Evolutionary conservation across 305 asterid species (phyloP).

Genomic region (Solanum aculeatissimum): DNA sequence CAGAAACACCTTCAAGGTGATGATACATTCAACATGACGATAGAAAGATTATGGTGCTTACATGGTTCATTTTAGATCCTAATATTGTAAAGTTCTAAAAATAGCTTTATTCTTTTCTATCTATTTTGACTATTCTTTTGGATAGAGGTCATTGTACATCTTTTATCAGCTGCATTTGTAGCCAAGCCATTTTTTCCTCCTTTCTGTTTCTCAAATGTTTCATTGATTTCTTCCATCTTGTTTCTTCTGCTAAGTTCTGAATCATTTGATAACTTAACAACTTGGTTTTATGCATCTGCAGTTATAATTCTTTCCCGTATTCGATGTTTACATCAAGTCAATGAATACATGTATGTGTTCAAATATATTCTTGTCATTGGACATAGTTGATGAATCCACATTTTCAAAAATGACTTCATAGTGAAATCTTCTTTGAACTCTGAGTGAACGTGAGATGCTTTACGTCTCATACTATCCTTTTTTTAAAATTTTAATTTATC

Average conservation of each 20-base stretch:
- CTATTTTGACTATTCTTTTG: slow-evolving; percentile 4
- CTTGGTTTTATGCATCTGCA: neutral
- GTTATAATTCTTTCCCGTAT: neutral
- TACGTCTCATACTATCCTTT: too few species aligned
- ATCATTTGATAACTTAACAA: neutral
- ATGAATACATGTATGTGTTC: neutral
- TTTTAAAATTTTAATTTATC: neutral
- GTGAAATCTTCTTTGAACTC: too few species aligned
- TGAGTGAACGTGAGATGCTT: neutral
- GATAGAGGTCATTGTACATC: slow-evolving; percentile 4
- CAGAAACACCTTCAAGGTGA: slow-evolving; percentile 88
- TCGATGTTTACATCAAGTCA: neutral
- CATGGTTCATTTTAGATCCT: neutral
- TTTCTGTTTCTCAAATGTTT: neutral
- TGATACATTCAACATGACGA: neutral
- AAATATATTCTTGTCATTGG: neutral
- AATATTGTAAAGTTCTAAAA: slow-evolving; percentile 3
- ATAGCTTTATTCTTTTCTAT: neutral
- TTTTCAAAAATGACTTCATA: too few species aligned
- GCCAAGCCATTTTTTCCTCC: neutral
- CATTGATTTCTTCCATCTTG: neutral
- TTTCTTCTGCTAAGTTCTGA: neutral
- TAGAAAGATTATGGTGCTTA: neutral
- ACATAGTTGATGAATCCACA: neutral
- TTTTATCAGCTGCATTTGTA: neutral